Percentiles rank a stretch among this genome's conserved stretches.
phyloP scores from a whole-genome alignment of 805 yeast species.

The Torulaspora quercuum region DNA sequence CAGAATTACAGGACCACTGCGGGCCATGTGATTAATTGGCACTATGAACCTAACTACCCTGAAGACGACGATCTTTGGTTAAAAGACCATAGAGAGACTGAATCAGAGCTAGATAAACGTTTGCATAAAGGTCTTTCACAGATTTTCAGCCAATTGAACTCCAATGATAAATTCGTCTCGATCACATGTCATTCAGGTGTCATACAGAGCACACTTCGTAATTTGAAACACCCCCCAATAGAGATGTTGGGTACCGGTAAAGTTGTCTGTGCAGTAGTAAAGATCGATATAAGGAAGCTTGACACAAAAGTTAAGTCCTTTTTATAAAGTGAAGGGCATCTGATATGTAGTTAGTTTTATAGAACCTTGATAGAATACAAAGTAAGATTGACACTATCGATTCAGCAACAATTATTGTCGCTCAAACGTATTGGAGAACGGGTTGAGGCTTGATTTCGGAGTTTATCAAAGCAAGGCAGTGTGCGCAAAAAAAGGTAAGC shows the following conservation, averaged over 20 bases:
- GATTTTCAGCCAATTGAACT: conserved; percentile 40
- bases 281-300: conserved; percentile 19
- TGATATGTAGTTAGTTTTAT: too few species aligned
- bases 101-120: conserved; percentile 49
- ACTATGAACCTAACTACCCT: conserved; percentile 44
- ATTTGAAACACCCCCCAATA: conserved; percentile 52
- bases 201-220: conserved; percentile 50
- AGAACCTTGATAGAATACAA: too few species aligned
- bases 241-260: conserved; percentile 58
- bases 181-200: conserved; percentile 63
- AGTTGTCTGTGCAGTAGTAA: conserved; percentile 57
- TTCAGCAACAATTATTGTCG: too few species aligned
- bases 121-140: conserved; percentile 36
- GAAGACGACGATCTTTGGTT: conserved; percentile 50
- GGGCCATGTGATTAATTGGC: conserved; percentile 41
- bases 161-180: conserved; percentile 38
- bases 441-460: too few species aligned
- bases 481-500: too few species aligned
- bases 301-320: neutral
- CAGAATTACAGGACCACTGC: conserved; percentile 17
- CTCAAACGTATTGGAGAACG: too few species aligned
- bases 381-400: too few species aligned
- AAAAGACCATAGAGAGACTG: conserved; percentile 47
- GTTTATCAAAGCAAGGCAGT: too few species aligned
- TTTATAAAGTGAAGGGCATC: too few species aligned